phyloP scores from a whole-genome alignment of 345 rosid genomes.

The Microthlaspi erraticum region DNA sequence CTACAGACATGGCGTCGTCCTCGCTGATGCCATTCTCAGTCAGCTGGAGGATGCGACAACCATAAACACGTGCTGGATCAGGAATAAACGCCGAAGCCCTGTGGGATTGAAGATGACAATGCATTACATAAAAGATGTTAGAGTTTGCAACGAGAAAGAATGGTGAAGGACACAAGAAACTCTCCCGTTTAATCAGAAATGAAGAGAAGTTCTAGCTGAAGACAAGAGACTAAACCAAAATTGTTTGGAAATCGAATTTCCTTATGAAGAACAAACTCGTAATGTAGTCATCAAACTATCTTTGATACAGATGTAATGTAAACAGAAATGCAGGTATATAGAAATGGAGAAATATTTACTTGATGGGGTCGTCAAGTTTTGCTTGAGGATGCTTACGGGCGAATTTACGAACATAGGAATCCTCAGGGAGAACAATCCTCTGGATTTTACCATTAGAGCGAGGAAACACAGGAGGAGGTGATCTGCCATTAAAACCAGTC shows the following conservation, averaged over 20 bases:
- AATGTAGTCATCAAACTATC: slow-evolving; percentile 5
- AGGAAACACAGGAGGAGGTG: slow-evolving; percentile 82
- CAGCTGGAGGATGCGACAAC: slow-evolving; percentile 74
- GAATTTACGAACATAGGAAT: slow-evolving; percentile 71
- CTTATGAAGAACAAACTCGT: slow-evolving; percentile 11
- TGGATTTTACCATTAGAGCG: slow-evolving; percentile 65
- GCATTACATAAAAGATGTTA: not conserved
- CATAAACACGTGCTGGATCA: slow-evolving; percentile 79
- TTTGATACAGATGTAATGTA: not conserved
- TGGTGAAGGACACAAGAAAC: not conserved
- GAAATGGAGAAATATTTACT: slow-evolving; percentile 48
- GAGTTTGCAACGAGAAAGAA: not conserved
- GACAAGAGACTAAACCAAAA: slow-evolving; percentile 1
- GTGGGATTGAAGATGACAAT: slow-evolving; percentile 19
- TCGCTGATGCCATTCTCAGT: slow-evolving; percentile 76
- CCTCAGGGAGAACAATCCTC: slow-evolving; percentile 81
- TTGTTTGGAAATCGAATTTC: not conserved
- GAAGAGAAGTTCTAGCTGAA: slow-evolving; percentile 15
- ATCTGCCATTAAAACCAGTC: slow-evolving; percentile 37
- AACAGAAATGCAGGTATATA: slow-evolving; percentile 4
- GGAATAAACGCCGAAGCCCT: slow-evolving; percentile 72
- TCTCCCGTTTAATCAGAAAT: not conserved
- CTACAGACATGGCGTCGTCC: slow-evolving; percentile 75
- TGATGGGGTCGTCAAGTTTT: slow-evolving; percentile 62
- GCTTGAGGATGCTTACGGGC: slow-evolving; percentile 63